A percentile compares a stretch with the other conserved stretches of the same genome.
Conservation (phyloP, 2,329 filamentous ascomycete species). For the Trichoderma hamatum region DNA sequence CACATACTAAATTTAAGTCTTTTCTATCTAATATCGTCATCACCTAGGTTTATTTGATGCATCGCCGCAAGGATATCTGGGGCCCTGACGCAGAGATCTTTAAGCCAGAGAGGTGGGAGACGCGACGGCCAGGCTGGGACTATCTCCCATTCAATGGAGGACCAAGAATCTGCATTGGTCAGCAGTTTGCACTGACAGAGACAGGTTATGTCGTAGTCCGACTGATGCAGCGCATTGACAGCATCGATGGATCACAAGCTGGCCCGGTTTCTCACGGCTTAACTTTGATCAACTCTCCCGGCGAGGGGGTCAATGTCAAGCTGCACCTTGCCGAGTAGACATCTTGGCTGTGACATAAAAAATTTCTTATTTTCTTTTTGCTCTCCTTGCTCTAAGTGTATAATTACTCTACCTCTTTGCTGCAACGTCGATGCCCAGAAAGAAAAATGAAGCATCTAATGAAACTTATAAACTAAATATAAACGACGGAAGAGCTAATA, state of each 20-base stretch:
- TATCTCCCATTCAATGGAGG: constrained; percentile 37
- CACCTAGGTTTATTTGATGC: constrained; percentile 39
- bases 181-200: constrained; percentile 36
- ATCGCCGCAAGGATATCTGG: constrained; percentile 44
- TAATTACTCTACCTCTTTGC: not conserved
- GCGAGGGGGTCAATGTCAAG: constrained; percentile 31
- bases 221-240: constrained; percentile 32
- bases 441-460: not conserved
- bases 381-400: not conserved
- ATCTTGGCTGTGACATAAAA: not conserved
- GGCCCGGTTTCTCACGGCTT: constrained; percentile 31
- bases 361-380: not conserved
- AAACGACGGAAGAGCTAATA: not conserved
- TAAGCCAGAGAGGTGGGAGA: constrained; percentile 45
- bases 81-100: constrained; percentile 46
- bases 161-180: constrained; percentile 37
- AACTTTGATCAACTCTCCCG: constrained; percentile 32
- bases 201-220: constrained; percentile 33
- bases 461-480: not conserved
- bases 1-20: not conserved
- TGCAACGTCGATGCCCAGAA: not conserved
- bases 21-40: not conserved
- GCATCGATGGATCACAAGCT: constrained; percentile 30
- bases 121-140: constrained; percentile 34
- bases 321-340: constrained; percentile 30